Evolutionary conservation across 2,329 filamentous ascomycete species (phyloP).

Genomic region (Penicillium olsonii): DNA sequence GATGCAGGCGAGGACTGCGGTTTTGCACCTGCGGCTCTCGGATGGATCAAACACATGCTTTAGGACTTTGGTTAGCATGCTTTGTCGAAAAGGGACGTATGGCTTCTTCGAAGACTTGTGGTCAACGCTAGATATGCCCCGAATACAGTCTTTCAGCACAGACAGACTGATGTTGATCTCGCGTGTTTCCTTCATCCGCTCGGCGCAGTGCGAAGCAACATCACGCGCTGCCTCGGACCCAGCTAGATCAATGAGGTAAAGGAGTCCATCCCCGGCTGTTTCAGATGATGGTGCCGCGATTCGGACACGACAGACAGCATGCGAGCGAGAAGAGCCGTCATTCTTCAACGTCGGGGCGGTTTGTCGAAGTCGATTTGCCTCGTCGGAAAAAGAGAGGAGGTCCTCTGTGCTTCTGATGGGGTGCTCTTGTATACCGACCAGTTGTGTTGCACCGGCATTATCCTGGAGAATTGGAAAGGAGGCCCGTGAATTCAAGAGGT

Average conservation of each 20-base stretch:
- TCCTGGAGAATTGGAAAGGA: slow-evolving; percentile 59
- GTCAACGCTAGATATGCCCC: slow-evolving; percentile 40
- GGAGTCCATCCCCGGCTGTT: slow-evolving; percentile 59
- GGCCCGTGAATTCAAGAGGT: not conserved
- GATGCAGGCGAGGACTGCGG: slow-evolving; percentile 51
- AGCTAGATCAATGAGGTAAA: slow-evolving; percentile 89
- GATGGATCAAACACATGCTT: slow-evolving; percentile 54
- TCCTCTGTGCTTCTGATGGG: slow-evolving; percentile 77
- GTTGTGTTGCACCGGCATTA: slow-evolving; percentile 63
- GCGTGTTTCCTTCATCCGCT: slow-evolving; percentile 50
- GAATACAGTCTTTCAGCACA: slow-evolving; percentile 56
- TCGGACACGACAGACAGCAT: slow-evolving; percentile 68
- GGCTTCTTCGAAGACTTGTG: slow-evolving; percentile 29
- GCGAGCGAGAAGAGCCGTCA: slow-evolving; percentile 85
- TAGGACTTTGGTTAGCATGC: slow-evolving; percentile 50
- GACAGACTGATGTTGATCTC: slow-evolving; percentile 55
- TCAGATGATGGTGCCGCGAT: slow-evolving; percentile 4
- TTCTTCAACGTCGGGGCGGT: slow-evolving; percentile 97
- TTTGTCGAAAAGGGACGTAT: slow-evolving; percentile 51
- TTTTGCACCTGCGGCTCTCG: slow-evolving; percentile 43
- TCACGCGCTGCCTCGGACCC: slow-evolving; percentile 60
- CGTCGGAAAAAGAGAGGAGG: slow-evolving; percentile 78
- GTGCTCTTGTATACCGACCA: slow-evolving; percentile 89
- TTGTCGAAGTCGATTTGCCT: slow-evolving; percentile 82
- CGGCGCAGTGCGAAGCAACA: slow-evolving; percentile 39